Evolutionary conservation across 768 basidiomycete genomes (phyloP).

Genomic region (Cystofilobasidium capitatum): DNA sequence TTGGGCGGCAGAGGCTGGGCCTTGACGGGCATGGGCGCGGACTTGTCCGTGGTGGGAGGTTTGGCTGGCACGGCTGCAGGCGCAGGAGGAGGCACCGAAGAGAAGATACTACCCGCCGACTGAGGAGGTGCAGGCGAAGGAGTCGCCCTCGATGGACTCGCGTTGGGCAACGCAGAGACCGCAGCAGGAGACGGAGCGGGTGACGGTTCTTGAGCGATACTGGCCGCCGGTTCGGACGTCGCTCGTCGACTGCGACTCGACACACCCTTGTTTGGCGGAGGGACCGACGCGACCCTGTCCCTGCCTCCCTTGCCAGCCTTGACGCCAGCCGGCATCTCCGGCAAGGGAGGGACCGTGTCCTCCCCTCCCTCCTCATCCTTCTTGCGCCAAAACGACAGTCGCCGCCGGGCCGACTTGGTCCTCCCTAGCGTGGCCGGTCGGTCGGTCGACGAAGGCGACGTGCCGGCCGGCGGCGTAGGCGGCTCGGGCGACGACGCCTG

Average conservation of each 20-base stretch:
- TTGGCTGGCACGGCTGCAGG: too few species aligned
- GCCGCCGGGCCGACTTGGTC: neutral
- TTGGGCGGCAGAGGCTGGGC: neutral
- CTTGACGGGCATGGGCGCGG: neutral
- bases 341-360: neutral
- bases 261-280: neutral
- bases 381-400: constrained; percentile 4
- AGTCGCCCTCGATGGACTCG: too few species aligned
- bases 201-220: too few species aligned
- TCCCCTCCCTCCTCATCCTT: neutral
- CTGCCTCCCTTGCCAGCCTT: neutral
- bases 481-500: constrained; percentile 1
- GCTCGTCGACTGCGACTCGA: neutral
- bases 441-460: neutral
- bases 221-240: neutral
- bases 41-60: neutral
- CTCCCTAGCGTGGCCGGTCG: neutral
- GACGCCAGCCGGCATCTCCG: neutral
- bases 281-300: neutral
- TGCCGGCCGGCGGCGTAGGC: neutral
- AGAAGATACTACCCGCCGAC: neutral
- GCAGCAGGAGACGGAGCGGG: too few species aligned
- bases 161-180: too few species aligned
- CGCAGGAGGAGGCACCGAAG: neutral
- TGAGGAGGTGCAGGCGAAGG: neutral